phyloP scores from a whole-genome alignment of 805 yeast species.

The Starmerella floris region DNA sequence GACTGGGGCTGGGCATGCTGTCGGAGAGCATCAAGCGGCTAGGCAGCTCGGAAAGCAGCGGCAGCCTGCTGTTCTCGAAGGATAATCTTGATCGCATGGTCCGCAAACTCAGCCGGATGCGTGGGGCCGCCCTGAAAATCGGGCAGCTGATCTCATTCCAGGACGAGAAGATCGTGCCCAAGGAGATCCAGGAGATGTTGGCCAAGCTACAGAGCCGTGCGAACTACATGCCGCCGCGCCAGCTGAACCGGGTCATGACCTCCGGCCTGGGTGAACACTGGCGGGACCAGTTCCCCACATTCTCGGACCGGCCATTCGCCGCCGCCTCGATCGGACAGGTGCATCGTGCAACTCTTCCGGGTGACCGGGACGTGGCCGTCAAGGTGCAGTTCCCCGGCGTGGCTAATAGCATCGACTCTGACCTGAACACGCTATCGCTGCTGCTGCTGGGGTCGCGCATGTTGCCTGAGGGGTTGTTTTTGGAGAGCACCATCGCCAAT shows the following conservation, averaged over 20 bases:
- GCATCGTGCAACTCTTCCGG: slow-evolving; percentile 50
- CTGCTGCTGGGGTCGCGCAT: slow-evolving; percentile 74
- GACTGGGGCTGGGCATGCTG: slow-evolving; percentile 74
- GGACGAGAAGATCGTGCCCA: slow-evolving; percentile 72
- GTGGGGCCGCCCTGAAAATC: slow-evolving; percentile 96
- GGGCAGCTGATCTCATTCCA: slow-evolving; percentile 97
- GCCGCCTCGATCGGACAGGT: slow-evolving; percentile 98
- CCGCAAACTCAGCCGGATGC: slow-evolving; percentile 76
- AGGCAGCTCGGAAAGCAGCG: slow-evolving; percentile 24
- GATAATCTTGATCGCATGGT: slow-evolving; percentile 80
- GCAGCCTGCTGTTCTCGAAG: slow-evolving; percentile 57
- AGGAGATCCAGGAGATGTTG: slow-evolving; percentile 67
- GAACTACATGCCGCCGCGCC: slow-evolving; percentile 90
- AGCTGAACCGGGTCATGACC: slow-evolving; percentile 61
- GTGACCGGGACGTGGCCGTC: slow-evolving; percentile 55
- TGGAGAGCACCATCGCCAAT: slow-evolving; percentile 83
- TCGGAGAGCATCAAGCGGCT: slow-evolving; percentile 60
- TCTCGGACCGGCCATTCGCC: slow-evolving; percentile 83
- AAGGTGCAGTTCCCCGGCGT: slow-evolving; percentile 98
- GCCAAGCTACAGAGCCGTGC: slow-evolving; percentile 85
- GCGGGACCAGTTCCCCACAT: slow-evolving; percentile 57
- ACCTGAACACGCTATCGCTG: slow-evolving; percentile 70
- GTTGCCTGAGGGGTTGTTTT: slow-evolving; percentile 79
- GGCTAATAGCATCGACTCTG: slow-evolving; percentile 83
- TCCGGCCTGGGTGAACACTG: slow-evolving; percentile 67